Conservation (phyloP, 2,329 filamentous ascomycete species). For the Neonectria magnoliae region DNA sequence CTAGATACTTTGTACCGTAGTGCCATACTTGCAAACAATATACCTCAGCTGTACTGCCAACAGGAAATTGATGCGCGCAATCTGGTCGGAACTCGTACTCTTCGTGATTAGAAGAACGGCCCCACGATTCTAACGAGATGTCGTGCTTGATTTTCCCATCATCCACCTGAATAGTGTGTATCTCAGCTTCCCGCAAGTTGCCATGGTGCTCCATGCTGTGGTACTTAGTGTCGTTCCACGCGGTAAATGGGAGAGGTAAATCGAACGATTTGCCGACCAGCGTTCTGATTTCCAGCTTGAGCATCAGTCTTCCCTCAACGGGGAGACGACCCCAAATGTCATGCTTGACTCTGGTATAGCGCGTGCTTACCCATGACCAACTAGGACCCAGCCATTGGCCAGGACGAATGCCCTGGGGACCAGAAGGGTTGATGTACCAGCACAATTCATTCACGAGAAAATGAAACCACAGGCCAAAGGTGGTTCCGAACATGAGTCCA, state of each 20-base stretch:
- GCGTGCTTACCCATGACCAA: neutral
- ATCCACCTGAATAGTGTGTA: neutral
- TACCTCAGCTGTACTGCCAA: neutral
- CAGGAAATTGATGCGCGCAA: neutral
- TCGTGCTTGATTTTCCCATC: neutral
- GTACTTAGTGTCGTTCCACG: neutral
- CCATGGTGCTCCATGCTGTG: neutral
- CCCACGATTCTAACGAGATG: neutral
- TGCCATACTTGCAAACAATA: neutral
- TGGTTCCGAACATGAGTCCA: neutral
- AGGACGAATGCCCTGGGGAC: neutral
- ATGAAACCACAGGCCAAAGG: neutral
- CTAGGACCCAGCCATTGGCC: neutral
- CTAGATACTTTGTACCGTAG: neutral
- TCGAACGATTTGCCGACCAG: no score
- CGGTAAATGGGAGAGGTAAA: no score
- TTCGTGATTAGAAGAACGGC: neutral
- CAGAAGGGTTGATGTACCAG: neutral
- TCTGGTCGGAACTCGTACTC: neutral
- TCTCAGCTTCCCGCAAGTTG: neutral
- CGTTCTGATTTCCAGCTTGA: neutral
- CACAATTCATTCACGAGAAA: neutral
- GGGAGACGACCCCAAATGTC: neutral
- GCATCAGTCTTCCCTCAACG: neutral
- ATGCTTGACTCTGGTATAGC: neutral